These are phyloP conservation scores for Didymella keratinophila DNA, from an alignment of 2,329 filamentous ascomycete species.

Conservation along the genomic window DNA sequence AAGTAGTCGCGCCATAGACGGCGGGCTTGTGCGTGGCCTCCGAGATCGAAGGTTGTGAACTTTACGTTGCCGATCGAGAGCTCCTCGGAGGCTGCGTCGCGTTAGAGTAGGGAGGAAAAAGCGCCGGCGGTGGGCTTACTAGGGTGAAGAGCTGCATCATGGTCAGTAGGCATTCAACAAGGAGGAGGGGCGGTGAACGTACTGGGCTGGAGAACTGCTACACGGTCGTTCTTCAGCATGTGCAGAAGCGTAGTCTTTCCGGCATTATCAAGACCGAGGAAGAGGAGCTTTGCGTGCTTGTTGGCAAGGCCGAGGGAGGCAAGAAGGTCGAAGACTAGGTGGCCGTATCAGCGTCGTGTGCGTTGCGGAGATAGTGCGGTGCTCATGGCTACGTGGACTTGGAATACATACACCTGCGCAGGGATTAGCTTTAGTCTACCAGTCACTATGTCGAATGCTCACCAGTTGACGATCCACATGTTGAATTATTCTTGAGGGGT, in stretches of 20 bases:
- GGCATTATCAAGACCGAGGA: conserved; percentile 90
- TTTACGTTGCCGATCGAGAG: conserved; percentile 65
- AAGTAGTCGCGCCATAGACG: conserved; percentile 50
- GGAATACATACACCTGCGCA: conserved; percentile 28
- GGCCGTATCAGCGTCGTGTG: conserved; percentile 27
- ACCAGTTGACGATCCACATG: conserved; percentile 96
- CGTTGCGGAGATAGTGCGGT: conserved; percentile 6
- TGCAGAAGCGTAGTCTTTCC: conserved; percentile 91
- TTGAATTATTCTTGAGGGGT: conserved; percentile 13
- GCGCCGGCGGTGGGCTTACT: conserved; percentile 65
- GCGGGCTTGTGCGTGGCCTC: conserved; percentile 47
- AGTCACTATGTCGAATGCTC: background rate
- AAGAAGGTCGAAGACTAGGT: conserved; percentile 82
- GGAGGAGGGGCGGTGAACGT: conserved; percentile 14
- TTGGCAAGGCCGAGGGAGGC: conserved; percentile 85
- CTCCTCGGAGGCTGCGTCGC: conserved; percentile 68
- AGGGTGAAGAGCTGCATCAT: conserved; percentile 71
- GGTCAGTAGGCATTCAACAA: conserved; percentile 13
- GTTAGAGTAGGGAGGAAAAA: background rate
- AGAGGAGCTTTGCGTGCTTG: conserved; percentile 76
- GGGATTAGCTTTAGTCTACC: background rate
- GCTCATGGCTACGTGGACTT: conserved; percentile 19
- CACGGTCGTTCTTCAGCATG: conserved; percentile 89
- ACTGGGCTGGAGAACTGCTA: conserved; percentile 78
- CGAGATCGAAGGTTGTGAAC: conserved; percentile 86